phyloP scores from a whole-genome alignment of 2,329 filamentous ascomycete genomes.

The Monilinia fructigena region DNA sequence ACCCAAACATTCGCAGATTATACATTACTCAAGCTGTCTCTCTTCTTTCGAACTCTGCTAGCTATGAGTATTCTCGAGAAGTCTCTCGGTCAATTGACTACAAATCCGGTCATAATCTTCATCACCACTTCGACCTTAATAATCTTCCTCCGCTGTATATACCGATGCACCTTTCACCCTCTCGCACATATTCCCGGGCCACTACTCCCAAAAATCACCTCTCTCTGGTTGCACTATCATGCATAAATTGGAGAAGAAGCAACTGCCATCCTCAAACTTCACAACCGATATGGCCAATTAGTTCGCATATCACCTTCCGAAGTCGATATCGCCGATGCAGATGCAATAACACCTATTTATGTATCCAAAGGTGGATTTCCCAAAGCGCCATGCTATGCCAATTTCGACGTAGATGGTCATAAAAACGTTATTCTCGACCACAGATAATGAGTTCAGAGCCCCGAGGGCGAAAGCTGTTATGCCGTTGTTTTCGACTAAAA shows the following conservation, averaged over 20 bases:
- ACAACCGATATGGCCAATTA: slow-evolving; percentile 39
- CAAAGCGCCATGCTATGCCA: slow-evolving; percentile 52
- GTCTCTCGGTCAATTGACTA: slow-evolving; percentile 8
- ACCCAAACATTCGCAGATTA: neutral
- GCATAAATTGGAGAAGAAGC: slow-evolving; percentile 42
- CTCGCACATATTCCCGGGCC: slow-evolving; percentile 44
- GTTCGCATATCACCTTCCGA: slow-evolving; percentile 41
- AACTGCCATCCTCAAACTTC: slow-evolving; percentile 32
- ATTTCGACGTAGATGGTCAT: slow-evolving; percentile 57
- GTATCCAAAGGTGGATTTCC: slow-evolving; percentile 51
- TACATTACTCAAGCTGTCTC: neutral
- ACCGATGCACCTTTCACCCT: slow-evolving; percentile 43
- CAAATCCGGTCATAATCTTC: slow-evolving; percentile 23
- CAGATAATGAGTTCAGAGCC: slow-evolving; percentile 44
- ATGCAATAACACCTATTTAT: slow-evolving; percentile 49
- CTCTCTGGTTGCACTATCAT: slow-evolving; percentile 41
- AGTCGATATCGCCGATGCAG: slow-evolving; percentile 40
- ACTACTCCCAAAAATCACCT: slow-evolving; percentile 38
- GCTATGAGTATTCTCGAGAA: slow-evolving; percentile 27
- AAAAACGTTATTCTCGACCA: slow-evolving; percentile 53
- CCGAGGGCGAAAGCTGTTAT: slow-evolving; percentile 50
- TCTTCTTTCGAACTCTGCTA: neutral
- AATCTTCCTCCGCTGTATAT: slow-evolving; percentile 34
- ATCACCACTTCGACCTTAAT: slow-evolving; percentile 23
- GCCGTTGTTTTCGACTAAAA: slow-evolving; percentile 50